These are phyloP conservation scores for Coemansia sp. DNA, from an alignment of 192 early-diverging fungal genomes.

Conservation along the genomic window DNA sequence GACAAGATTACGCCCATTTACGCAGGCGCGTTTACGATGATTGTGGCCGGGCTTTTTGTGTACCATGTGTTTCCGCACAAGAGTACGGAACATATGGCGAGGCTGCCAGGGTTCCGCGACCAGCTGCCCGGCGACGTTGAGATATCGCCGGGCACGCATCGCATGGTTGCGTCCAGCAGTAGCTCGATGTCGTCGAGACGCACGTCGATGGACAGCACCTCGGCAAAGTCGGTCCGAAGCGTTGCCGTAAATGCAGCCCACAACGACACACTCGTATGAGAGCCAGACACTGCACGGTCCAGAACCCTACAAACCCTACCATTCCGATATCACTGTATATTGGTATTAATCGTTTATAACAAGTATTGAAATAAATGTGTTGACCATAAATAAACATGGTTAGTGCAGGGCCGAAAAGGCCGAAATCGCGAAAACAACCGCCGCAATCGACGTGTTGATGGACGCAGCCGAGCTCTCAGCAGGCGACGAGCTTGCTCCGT, in stretches of 20 bases:
- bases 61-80: constrained; percentile 65
- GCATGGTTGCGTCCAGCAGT: neutral
- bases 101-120: constrained; percentile 40
- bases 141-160: constrained; percentile 15
- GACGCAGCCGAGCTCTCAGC: constrained; percentile 14
- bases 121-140: constrained; percentile 33
- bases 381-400: neutral
- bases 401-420: constrained; percentile 40
- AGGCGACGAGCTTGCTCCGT: constrained; percentile 7
- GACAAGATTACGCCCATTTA: constrained; percentile 61
- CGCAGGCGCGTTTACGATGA: constrained; percentile 63
- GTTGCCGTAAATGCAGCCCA: neutral
- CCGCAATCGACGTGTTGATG: constrained; percentile 21
- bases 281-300: too few species aligned
- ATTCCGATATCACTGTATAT: too few species aligned
- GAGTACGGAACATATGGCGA: constrained; percentile 50
- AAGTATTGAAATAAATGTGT: neutral
- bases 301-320: too few species aligned
- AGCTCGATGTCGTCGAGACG: neutral
- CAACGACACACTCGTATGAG: too few species aligned
- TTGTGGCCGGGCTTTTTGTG: constrained; percentile 63
- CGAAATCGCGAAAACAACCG: constrained; percentile 25
- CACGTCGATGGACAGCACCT: constrained; percentile 5
- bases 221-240: constrained; percentile 2
- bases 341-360: neutral